These are phyloP conservation scores for Trichoderma brevicompactum DNA, from an alignment of 2,329 filamentous ascomycete genomes.

Conservation along the genomic window DNA sequence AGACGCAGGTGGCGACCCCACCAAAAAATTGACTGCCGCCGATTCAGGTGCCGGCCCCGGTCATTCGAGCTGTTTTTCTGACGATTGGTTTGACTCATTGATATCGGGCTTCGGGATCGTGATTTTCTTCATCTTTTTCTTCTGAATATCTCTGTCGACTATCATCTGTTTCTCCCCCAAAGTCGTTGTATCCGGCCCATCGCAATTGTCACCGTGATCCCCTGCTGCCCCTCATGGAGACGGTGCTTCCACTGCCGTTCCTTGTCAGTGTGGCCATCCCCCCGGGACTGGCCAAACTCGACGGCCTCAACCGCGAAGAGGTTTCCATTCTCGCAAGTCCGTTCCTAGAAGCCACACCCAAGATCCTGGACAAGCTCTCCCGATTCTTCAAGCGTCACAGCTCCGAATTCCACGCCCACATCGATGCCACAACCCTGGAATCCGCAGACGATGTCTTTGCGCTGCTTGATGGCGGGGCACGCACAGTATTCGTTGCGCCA, in stretches of 20 bases:
- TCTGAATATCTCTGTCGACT: background rate
- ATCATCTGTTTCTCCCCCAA: no score
- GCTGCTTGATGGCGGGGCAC: conserved; percentile 82
- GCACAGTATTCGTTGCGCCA: conserved; percentile 79
- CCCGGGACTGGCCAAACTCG: conserved; percentile 51
- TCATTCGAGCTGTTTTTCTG: conserved; percentile 26
- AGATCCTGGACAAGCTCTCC: conserved; percentile 52
- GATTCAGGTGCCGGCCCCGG: conserved; percentile 26
- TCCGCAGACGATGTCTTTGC: conserved; percentile 75
- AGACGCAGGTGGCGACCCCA: conserved; percentile 29
- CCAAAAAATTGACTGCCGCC: conserved; percentile 30
- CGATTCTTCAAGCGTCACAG: conserved; percentile 55
- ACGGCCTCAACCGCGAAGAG: conserved; percentile 61
- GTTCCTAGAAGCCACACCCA: conserved; percentile 59
- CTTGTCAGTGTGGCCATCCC: conserved; percentile 61
- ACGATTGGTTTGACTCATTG: conserved; percentile 28
- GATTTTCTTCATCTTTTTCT: background rate
- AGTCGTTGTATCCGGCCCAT: background rate
- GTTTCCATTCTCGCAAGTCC: conserved; percentile 62
- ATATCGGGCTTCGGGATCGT: background rate
- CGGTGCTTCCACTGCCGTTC: conserved; percentile 66
- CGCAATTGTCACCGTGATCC: background rate
- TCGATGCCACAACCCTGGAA: conserved; percentile 74
- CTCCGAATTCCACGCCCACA: conserved; percentile 65
- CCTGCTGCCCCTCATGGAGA: conserved; percentile 57